Base-by-base conservation (phyloP, 148 eudicot species). In the Rhododendron williamsianum region DNA sequence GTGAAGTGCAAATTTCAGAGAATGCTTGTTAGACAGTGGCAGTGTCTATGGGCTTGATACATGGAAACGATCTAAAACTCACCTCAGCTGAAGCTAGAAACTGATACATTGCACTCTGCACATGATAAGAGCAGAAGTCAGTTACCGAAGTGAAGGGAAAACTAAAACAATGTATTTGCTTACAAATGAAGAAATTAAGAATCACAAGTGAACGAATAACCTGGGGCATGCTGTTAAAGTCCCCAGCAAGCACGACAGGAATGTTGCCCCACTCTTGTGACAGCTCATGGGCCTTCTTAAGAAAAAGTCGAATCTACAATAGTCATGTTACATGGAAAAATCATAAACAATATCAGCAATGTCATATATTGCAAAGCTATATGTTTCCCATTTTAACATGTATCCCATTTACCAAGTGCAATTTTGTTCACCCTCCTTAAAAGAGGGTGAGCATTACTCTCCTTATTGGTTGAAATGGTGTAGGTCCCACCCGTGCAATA, bases 241-340 rank as follows among this genome's bases (percentile, higher is more conserved):
- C 97, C 69, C 97, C 97, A 88, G 92, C 92, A 88, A 94, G 94
- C n/a, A 94, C 81, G 80, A 91, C 87, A 76, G 97, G 97, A 83
- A 93, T 90, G 81, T 87, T 80, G 80, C 95, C 97, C 95, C 95
- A 94, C 80, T 87, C 90, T 79, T 88, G 76, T 74, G 95, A 92
- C 80, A 94, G 87, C 76, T 83, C 84, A 79, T 90, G 90, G 45
- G 97, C 97, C 92, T 88, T 89, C 88, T 91, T 91, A 56, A 94
- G 89, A 90, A 88, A 91, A 77, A 94, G 82, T 33, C 94, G 93
- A 41, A 94, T 81, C 96, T 94, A 83, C 76, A 81, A 86, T 35
- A 87, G 84, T 74, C 19, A 27, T 45, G 85, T 71, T 45, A 27
- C 38, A 83, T 41, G 9, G n/a, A 11, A 67, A 46, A 16, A 13